Base-by-base conservation (phyloP, 345 rosid genomes). In the Sonneratia caseolaris region DNA sequence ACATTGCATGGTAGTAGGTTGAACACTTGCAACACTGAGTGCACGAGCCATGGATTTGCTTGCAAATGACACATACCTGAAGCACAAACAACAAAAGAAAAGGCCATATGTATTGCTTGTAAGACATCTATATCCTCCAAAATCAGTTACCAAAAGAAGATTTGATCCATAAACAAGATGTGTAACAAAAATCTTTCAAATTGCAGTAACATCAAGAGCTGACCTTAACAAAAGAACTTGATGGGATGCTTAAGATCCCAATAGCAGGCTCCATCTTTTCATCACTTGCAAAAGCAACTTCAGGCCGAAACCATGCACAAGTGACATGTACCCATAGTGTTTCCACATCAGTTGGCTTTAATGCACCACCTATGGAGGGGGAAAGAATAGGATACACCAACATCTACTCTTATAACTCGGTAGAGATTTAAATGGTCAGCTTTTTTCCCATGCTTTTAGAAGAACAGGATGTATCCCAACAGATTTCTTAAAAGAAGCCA, bases 251-350 rank as follows among this genome's bases (percentile, higher is more conserved):
- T 74, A 92, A 81, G 78, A 95, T 90, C 48, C 99, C 98, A 75
- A 88, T 83, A 75, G 98, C 99, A 79, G 99, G 99, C 81, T 92
- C 99, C 99, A 95, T 95, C 81, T 86, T 92, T 76, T 92, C 98
- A 76, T 92, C 97, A 82, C 92, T 90, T 77, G 89, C 97, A 84
- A 92, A 95, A 76, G 92, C 89, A 51, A 95, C 96, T 88, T 92
- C 99, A 68, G 99, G 98, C 79, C 80, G 96, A 84, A 95, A 95
- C 98, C 99, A 95, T 66, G 99, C 99, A 79, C 99, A 95, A 37
- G 99, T 95, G 71, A 95, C 93, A 82, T 95, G 99, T 76, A 95
- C 97, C 99, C 99, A 95, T 82, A 92, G 76, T 48, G 93, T 82
- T 85, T 86, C 92, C 71, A 95, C 86, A 81, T 95, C 99, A 71